Percentiles rank a stretch among this genome's conserved stretches.
Conservation (phyloP, 179 eudicot genomes). For the Beta corolliflora region DNA sequence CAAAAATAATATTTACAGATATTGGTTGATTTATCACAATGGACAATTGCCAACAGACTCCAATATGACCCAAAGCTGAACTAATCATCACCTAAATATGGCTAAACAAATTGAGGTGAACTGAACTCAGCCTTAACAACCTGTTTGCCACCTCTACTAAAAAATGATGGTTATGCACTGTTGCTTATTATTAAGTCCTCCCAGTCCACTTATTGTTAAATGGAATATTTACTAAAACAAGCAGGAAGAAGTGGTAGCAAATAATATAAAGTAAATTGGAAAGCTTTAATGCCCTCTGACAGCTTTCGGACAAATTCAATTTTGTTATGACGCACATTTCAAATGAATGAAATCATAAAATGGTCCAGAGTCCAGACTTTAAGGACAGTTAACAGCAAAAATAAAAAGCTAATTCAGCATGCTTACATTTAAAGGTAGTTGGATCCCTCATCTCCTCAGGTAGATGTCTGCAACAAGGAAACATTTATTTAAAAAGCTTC, state of each 20-base stretch:
- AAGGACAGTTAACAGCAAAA: neutral
- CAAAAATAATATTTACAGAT: no score
- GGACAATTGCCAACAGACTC: no score
- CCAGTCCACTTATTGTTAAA: neutral
- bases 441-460: constrained; percentile 99
- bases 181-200: no score
- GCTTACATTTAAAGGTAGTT: constrained; percentile 85
- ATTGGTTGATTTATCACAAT: no score
- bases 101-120: no score
- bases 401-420: constrained; percentile 1
- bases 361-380: neutral
- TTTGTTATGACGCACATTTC: neutral
- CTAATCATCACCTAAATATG: no score
- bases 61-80: no score
- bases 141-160: no score
- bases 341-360: neutral
- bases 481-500: neutral
- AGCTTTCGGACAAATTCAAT: neutral
- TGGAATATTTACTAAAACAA: neutral
- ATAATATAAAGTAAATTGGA: neutral
- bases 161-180: no score
- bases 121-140: no score
- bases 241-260: neutral
- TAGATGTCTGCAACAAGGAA: constrained; percentile 60
- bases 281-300: neutral